Conservation (phyloP, 768 basidiomycete genomes). For the Candolleomyces eurysporus region DNA sequence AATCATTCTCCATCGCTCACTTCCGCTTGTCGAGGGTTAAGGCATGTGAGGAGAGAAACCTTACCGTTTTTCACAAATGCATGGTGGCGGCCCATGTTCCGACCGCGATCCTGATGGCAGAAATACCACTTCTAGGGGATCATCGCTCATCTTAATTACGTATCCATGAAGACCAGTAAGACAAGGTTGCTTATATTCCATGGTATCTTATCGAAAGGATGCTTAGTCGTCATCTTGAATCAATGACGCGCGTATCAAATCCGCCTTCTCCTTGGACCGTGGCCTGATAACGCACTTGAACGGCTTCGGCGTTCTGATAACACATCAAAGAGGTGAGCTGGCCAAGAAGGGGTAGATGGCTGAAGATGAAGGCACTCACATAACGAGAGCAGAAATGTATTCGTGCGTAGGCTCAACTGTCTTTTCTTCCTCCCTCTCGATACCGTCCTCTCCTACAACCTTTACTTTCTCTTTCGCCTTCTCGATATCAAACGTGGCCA, state of each 20-base stretch:
- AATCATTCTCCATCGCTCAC: too few species aligned
- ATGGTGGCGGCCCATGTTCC: too few species aligned
- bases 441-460: conserved; percentile 3
- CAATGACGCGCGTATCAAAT: not conserved
- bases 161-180: too few species aligned
- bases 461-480: conserved; percentile 22
- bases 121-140: too few species aligned
- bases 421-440: conserved; percentile 4
- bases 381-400: conserved; percentile 15
- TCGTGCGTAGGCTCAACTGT: conserved; percentile 9
- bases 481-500: conserved; percentile 21
- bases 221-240: too few species aligned
- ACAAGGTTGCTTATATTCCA: too few species aligned
- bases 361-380: conserved; percentile 11
- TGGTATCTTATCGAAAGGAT: too few species aligned
- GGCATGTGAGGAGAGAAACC: too few species aligned
- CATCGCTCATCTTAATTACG: too few species aligned
- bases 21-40: too few species aligned
- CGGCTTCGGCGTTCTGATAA: conserved; percentile 8
- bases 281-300: conserved; percentile 13
- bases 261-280: conserved; percentile 1
- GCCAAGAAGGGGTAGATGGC: not conserved
- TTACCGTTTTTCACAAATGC: too few species aligned
- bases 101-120: too few species aligned
- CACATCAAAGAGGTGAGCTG: not conserved